phyloP scores from a whole-genome alignment of 2,329 filamentous ascomycete species.

The Lachnellula arida region DNA sequence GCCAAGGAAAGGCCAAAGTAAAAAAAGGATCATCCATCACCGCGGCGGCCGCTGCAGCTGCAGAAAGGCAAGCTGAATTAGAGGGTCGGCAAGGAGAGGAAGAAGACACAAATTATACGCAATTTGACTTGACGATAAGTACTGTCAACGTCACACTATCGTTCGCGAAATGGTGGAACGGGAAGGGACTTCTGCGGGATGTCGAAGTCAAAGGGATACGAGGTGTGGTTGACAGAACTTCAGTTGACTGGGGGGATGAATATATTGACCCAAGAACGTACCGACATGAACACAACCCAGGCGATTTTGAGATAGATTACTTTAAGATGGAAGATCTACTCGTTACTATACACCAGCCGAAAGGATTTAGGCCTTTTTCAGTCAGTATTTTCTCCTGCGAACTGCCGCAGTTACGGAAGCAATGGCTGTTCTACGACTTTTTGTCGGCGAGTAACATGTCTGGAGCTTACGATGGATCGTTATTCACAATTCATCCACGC shows the following conservation, averaged over 20 bases:
- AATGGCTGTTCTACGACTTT: constrained; percentile 98
- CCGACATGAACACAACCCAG: constrained; percentile 79
- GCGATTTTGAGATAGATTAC: constrained; percentile 94
- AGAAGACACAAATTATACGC: constrained; percentile 92
- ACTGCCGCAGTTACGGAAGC: constrained; percentile 84
- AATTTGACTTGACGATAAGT: constrained; percentile 92
- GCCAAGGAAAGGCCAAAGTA: constrained; percentile 74
- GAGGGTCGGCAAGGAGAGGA: constrained; percentile 35
- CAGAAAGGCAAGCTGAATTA: constrained; percentile 52
- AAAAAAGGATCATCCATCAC: constrained; percentile 85
- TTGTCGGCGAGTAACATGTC: constrained; percentile 94
- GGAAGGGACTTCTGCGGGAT: constrained; percentile 83
- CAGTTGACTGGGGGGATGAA: constrained; percentile 66
- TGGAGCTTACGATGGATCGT: constrained; percentile 87
- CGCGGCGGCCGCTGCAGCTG: constrained; percentile 80
- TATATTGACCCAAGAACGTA: constrained; percentile 79
- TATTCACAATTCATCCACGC: constrained; percentile 94
- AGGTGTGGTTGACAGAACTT: constrained; percentile 86
- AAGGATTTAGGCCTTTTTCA: constrained; percentile 87
- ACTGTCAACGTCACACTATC: constrained; percentile 95
- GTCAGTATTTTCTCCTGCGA: constrained; percentile 96
- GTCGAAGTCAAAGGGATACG: constrained; percentile 92
- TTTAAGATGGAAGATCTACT: constrained; percentile 95
- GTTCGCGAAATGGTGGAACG: constrained; percentile 99
- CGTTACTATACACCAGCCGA: constrained; percentile 86